phyloP scores from a whole-genome alignment of 441 rosid species.

The Populus hybrid region DNA sequence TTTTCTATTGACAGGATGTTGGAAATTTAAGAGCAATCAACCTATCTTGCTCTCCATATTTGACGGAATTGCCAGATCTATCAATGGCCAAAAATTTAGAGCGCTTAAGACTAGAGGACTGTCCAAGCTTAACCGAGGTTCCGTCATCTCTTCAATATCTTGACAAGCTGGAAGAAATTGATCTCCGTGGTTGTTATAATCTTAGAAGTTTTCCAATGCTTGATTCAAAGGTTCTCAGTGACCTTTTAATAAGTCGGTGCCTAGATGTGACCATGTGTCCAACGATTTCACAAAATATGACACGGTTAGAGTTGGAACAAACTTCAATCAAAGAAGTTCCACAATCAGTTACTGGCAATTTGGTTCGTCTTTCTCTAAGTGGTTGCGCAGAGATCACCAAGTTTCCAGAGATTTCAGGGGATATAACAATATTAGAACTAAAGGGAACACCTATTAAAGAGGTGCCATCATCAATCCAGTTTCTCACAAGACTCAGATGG shows the following conservation, averaged over 20 bases:
- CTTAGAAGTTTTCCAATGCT: too few species aligned
- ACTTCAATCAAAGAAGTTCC: conserved; percentile 11
- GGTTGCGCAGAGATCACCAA: conserved; percentile 17
- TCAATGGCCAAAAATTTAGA: not conserved
- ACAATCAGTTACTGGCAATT: not conserved
- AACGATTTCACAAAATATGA: not conserved
- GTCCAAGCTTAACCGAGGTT: not conserved
- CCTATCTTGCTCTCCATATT: not conserved
- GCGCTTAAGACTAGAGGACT: not conserved
- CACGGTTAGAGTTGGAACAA: too few species aligned
- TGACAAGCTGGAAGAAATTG: not conserved
- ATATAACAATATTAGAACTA: too few species aligned
- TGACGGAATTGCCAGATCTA: not conserved
- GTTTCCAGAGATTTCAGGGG: conserved; percentile 4
- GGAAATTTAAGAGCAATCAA: not conserved
- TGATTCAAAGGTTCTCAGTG: too few species aligned
- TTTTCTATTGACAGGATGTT: too few species aligned
- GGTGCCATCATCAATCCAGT: too few species aligned
- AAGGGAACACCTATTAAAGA: too few species aligned
- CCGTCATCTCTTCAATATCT: not conserved
- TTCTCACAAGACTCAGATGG: too few species aligned
- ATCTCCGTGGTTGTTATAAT: not conserved
- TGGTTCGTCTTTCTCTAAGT: not conserved
- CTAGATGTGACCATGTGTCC: not conserved
- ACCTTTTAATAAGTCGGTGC: not conserved